phyloP scores from a whole-genome alignment of 2,329 filamentous ascomycete species.

The Neonectria coccinea region DNA sequence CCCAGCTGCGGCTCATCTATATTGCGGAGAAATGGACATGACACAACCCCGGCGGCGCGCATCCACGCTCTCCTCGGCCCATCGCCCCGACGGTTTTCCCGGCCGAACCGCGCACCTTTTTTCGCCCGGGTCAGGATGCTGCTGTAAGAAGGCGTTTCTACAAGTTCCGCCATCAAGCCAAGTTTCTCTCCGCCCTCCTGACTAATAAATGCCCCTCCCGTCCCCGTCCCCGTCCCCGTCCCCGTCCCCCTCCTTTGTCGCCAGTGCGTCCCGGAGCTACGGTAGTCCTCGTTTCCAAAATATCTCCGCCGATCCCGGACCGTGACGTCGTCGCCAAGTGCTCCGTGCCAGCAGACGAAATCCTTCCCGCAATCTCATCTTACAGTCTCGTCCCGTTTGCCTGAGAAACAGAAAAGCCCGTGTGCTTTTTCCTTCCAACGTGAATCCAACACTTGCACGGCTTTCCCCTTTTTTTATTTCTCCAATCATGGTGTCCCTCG shows the following conservation, averaged over 20 bases:
- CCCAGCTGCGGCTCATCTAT: no score
- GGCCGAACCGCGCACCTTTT: background rate
- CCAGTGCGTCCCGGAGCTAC: background rate
- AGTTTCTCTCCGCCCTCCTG: no score
- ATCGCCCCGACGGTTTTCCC: background rate
- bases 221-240: background rate
- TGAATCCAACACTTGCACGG: no score
- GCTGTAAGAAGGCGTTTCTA: no score
- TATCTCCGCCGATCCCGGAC: background rate
- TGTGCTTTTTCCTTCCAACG: background rate
- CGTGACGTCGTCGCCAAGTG: constrained; percentile 3
- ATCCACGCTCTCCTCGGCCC: no score
- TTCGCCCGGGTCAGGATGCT: no score
- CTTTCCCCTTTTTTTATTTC: background rate
- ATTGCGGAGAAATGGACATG: no score
- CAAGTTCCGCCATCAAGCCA: no score
- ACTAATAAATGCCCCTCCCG: background rate
- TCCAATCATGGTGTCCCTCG: background rate
- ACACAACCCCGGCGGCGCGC: no score
- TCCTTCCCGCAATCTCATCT: background rate
- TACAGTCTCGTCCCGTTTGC: background rate
- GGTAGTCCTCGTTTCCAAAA: background rate
- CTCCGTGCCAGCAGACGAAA: constrained; percentile 2
- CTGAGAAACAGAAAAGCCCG: background rate
- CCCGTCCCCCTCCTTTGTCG: no score